These are phyloP conservation scores for Diospyros kaki DNA, from an alignment of 148 eudicot genomes.

Conservation along the genomic window DNA sequence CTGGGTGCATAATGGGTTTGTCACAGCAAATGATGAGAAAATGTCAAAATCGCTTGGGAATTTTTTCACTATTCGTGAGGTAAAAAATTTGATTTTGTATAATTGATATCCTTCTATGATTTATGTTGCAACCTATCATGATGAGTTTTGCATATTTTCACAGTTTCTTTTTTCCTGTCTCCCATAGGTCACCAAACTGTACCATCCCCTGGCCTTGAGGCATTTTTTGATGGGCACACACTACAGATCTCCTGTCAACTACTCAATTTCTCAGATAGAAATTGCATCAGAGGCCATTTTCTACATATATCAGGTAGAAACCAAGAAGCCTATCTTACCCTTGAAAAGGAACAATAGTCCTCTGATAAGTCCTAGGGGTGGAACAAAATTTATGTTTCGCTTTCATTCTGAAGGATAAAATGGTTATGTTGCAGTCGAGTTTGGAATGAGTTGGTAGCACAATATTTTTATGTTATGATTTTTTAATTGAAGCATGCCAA, in stretches of 20 bases:
- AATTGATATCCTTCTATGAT: background rate
- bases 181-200: conserved; percentile 57
- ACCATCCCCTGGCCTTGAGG: conserved; percentile 92
- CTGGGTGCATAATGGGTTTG: conserved; percentile 94
- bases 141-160: background rate
- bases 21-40: conserved; percentile 68
- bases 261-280: conserved; percentile 58
- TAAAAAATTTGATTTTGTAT: conserved; percentile 19
- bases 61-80: conserved; percentile 88
- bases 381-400: background rate
- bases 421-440: background rate
- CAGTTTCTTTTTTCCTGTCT: background rate
- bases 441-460: background rate
- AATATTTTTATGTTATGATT: background rate
- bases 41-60: conserved; percentile 85
- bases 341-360: no score
- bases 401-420: background rate
- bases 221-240: conserved; percentile 70
- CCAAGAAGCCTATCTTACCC: background rate
- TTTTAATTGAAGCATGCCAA: background rate
- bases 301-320: conserved; percentile 69
- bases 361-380: background rate
- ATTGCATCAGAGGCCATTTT: conserved; percentile 66
- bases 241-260: conserved; percentile 78
- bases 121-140: background rate